These are phyloP conservation scores for Detonula confervacea DNA, from an alignment of 352 stramenopile species.

Conservation along the genomic window DNA sequence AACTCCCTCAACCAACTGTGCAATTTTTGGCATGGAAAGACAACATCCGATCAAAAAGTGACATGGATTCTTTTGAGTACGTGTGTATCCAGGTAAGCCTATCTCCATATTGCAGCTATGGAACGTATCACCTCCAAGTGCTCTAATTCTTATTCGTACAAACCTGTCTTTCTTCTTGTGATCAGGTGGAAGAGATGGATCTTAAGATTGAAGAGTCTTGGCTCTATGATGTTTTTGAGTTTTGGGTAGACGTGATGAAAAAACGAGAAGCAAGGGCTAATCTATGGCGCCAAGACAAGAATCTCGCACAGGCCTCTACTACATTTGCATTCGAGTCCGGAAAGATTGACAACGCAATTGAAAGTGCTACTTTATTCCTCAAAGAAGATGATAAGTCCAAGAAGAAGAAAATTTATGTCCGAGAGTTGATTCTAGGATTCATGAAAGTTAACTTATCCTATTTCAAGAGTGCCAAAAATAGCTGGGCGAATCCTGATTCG, in stretches of 20 bases:
- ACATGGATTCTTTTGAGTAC: slow-evolving; percentile 82
- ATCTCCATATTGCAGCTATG: no score
- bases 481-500: slow-evolving; percentile 28
- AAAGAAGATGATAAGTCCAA: slow-evolving; percentile 22
- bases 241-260: slow-evolving; percentile 70
- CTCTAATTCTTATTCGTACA: slow-evolving; percentile 1
- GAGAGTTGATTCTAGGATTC: slow-evolving; percentile 75
- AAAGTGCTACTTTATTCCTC: slow-evolving; percentile 40
- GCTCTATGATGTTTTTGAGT: slow-evolving; percentile 82
- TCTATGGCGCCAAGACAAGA: slow-evolving; percentile 19
- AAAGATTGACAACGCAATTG: slow-evolving; percentile 22
- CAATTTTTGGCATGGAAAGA: slow-evolving; percentile 84
- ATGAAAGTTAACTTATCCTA: slow-evolving; percentile 83
- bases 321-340: slow-evolving; percentile 23
- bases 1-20: slow-evolving; percentile 71
- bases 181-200: slow-evolving; percentile 84
- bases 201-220: slow-evolving; percentile 83
- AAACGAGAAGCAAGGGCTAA: slow-evolving; percentile 48
- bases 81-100: slow-evolving; percentile 55
- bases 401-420: slow-evolving; percentile 79
- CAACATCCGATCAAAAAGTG: slow-evolving; percentile 77
- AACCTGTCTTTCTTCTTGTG: slow-evolving; percentile 5
- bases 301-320: slow-evolving; percentile 2
- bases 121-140: no score
- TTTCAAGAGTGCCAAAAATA: slow-evolving; percentile 75